Percentiles rank a stretch among this genome's conserved stretches.
phyloP scores from a whole-genome alignment of 2,329 filamentous ascomycete genomes.

The Hirsutella thompsonii region DNA sequence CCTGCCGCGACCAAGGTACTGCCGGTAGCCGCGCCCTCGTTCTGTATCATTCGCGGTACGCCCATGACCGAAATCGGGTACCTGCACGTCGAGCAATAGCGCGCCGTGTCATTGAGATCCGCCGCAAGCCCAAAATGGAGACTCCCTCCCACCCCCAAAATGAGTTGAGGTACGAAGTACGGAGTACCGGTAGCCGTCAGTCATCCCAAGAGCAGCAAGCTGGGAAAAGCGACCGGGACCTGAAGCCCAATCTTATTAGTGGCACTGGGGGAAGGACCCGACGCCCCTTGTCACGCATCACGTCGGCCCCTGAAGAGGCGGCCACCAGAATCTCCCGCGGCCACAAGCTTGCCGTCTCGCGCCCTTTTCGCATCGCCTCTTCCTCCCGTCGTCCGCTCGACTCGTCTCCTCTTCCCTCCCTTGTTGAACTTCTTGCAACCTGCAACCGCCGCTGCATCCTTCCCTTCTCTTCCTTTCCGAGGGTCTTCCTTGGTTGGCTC shows the following conservation, averaged over 20 bases:
- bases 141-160: neutral
- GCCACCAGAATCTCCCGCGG: neutral
- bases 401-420: neutral
- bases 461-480: neutral
- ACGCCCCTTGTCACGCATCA: constrained; percentile 2
- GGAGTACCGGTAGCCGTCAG: no score
- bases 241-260: constrained; percentile 3
- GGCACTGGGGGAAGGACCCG: neutral
- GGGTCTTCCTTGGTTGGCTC: neutral
- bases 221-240: neutral
- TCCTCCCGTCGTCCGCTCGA: neutral
- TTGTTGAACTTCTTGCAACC: neutral
- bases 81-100: no score
- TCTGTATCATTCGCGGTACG: no score
- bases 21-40: no score
- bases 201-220: constrained; percentile 1
- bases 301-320: constrained; percentile 1
- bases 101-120: neutral
- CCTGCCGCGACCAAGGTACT: no score
- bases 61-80: no score
- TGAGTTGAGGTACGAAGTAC: no score
- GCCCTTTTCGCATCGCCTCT: neutral
- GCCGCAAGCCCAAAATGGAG: constrained; percentile 1
- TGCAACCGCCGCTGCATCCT: neutral
- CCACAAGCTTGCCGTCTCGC: neutral